Evolutionary conservation across 2,329 filamentous ascomycete species (phyloP).

Genomic region (Hypoxylon sp.): DNA sequence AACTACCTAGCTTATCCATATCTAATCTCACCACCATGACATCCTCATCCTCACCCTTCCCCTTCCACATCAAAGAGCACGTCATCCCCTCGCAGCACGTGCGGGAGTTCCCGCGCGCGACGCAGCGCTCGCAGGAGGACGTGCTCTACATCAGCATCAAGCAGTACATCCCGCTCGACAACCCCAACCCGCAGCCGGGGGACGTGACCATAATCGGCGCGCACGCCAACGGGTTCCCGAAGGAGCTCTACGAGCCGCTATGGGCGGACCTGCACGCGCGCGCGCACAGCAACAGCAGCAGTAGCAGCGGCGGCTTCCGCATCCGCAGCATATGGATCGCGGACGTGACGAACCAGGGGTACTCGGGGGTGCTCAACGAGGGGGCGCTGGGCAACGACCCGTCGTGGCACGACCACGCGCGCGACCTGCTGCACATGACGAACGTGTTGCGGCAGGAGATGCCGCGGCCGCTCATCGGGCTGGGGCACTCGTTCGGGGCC

Average conservation of each 20-base stretch:
- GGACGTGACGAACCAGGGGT: conserved; percentile 88
- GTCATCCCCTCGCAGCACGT: conserved; percentile 81
- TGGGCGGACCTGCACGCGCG: conserved; percentile 83
- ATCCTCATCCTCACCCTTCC: conserved; percentile 47
- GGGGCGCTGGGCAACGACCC: conserved; percentile 85
- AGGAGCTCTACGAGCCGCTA: conserved; percentile 94
- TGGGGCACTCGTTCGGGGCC: conserved; percentile 93
- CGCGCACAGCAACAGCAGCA: conserved; percentile 44
- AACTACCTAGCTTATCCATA: background rate
- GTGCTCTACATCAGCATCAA: conserved; percentile 82
- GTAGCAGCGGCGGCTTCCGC: conserved; percentile 71
- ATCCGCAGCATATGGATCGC: conserved; percentile 92
- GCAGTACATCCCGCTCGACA: conserved; percentile 86
- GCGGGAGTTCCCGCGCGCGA: conserved; percentile 83
- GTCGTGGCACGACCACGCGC: conserved; percentile 86
- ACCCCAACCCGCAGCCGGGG: conserved; percentile 76
- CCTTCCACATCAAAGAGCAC: conserved; percentile 81
- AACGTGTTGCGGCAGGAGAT: conserved; percentile 86
- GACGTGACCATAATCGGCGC: conserved; percentile 89
- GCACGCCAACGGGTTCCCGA: conserved; percentile 94
- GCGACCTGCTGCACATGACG: conserved; percentile 87
- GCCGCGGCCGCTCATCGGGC: conserved; percentile 84
- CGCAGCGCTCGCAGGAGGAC: conserved; percentile 80
- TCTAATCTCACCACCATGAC: conserved; percentile 15
- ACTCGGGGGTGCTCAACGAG: conserved; percentile 84